These are phyloP conservation scores for Dipteronia sinensis DNA, from an alignment of 345 rosid species.

Conservation along the genomic window DNA sequence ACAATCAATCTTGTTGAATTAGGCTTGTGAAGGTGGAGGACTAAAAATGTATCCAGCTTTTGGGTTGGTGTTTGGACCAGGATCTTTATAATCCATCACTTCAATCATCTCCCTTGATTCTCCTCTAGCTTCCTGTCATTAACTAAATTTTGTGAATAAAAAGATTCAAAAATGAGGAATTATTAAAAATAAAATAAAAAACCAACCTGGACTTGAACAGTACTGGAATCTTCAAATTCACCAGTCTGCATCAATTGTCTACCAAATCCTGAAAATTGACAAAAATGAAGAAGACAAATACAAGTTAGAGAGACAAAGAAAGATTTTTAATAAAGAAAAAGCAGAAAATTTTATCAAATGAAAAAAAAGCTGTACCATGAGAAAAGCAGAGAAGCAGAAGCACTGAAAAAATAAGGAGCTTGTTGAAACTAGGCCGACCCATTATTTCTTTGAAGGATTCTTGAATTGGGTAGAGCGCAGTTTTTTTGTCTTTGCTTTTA, in stretches of 20 bases:
- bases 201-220: constrained; percentile 35
- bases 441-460: constrained; percentile 28
- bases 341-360: not conserved
- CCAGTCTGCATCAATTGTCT: constrained; percentile 33
- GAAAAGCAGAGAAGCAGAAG: constrained; percentile 41
- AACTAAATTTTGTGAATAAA: not conserved
- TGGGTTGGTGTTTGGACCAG: constrained; percentile 53
- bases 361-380: constrained; percentile 30
- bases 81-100: constrained; percentile 47
- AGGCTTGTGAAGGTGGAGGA: constrained; percentile 44
- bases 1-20: not conserved
- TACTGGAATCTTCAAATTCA: constrained; percentile 24
- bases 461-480: constrained; percentile 36
- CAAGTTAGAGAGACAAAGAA: not conserved
- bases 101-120: constrained; percentile 39
- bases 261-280: constrained; percentile 34
- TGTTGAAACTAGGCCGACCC: constrained; percentile 36
- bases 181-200: not conserved
- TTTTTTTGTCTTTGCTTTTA: constrained; percentile 24
- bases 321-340: not conserved
- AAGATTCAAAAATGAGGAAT: not conserved
- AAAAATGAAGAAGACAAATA: not conserved
- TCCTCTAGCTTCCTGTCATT: constrained; percentile 36
- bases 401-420: constrained; percentile 28
- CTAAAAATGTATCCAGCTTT: constrained; percentile 35